These are phyloP conservation scores for Carex littledalei DNA, from an alignment of 176 grass and related monocot species.

Conservation along the genomic window DNA sequence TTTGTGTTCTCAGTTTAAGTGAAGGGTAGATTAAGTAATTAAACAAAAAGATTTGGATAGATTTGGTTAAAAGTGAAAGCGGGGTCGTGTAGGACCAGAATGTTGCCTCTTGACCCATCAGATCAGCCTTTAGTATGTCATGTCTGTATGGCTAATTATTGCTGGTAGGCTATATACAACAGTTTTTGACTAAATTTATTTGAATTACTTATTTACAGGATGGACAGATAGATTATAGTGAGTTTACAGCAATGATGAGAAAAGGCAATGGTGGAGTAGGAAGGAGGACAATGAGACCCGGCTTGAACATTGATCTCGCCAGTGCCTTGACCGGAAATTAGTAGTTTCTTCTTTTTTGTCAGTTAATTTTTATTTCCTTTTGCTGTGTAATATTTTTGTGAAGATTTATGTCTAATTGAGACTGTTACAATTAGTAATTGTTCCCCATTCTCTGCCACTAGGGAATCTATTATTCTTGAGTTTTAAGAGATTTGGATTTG, in stretches of 20 bases:
- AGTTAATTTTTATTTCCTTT: not conserved
- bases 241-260: constrained; percentile 91
- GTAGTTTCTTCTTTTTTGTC: not conserved
- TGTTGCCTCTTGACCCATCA: not conserved
- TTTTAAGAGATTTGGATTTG: not conserved
- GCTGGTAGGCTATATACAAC: not conserved
- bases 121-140: not conserved
- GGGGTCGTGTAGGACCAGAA: not conserved
- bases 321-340: constrained; percentile 31
- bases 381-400: constrained; percentile 15
- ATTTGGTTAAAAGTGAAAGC: not conserved
- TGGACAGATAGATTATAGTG: constrained; percentile 91
- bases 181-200: not conserved
- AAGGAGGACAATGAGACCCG: constrained; percentile 75
- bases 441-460: not conserved
- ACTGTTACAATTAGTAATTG: constrained; percentile 3
- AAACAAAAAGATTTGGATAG: not conserved
- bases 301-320: constrained; percentile 52
- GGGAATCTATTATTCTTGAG: not conserved
- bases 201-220: constrained; percentile 49
- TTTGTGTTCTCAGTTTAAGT: not conserved
- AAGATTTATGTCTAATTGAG: not conserved
- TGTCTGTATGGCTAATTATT: not conserved
- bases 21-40: not conserved
- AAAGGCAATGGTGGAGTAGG: constrained; percentile 63